Evolutionary conservation across 2,329 filamentous ascomycete species (phyloP).

Genomic region (Pyrenophora seminiperda): DNA sequence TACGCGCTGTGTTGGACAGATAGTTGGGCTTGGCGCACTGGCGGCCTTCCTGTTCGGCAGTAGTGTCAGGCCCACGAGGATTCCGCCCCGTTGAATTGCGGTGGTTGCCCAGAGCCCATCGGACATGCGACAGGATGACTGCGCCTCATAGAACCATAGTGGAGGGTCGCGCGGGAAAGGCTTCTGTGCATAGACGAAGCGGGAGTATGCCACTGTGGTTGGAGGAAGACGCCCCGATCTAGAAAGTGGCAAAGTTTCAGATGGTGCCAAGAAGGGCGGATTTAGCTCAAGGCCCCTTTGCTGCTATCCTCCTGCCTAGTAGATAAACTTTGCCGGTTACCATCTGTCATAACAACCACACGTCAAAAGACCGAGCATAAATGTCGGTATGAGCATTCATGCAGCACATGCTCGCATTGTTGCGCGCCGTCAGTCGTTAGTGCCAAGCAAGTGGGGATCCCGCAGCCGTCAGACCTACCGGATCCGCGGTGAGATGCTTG

Average conservation of each 20-base stretch:
- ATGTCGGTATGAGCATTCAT: background rate
- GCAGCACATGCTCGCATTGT: background rate
- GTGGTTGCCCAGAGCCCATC: conserved; percentile 1
- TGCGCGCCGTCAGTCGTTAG: background rate
- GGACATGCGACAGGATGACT: background rate
- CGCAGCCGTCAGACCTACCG: too few species aligned
- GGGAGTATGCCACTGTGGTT: conserved; percentile 5
- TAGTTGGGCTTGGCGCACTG: conserved; percentile 17
- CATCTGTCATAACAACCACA: too few species aligned
- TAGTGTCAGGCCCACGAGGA: conserved; percentile 6
- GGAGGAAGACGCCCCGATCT: background rate
- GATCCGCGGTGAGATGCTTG: too few species aligned
- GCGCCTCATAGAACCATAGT: background rate
- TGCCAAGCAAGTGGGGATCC: too few species aligned
- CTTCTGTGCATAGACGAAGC: background rate
- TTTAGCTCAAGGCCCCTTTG: background rate
- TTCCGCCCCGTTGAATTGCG: conserved; percentile 4
- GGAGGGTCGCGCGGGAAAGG: background rate
- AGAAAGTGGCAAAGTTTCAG: background rate
- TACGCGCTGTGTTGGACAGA: conserved; percentile 11
- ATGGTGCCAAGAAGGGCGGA: background rate
- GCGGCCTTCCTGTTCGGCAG: conserved; percentile 23
- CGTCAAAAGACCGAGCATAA: background rate
- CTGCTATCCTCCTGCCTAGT: too few species aligned
- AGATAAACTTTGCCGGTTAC: too few species aligned